Base-by-base conservation (phyloP, 441 rosid species). In the Pelargonium cotyledonis region DNA sequence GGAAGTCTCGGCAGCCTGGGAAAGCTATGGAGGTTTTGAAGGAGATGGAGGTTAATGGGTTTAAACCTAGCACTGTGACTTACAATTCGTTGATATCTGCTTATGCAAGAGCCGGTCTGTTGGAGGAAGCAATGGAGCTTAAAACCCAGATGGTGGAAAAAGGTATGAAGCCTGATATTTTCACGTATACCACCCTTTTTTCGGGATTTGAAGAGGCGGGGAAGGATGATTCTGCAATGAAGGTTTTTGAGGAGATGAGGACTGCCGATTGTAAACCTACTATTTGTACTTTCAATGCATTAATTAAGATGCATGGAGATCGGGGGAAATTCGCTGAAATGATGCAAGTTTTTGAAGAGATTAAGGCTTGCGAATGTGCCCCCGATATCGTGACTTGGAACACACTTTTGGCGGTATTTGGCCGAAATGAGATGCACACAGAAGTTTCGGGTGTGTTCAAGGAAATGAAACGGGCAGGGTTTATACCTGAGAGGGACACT, bases 401-500 rank as follows among this genome's bases (percentile, higher is more conserved):
- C 65, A 91, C 97, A 8, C 84, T 94, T 18, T 72, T 94, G 72
- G 86, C 97, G 10, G 97, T 94, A 31, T 91, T 94, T 65, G 98
- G 98, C 69, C 90, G 87, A 76, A 94, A 89, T 68, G 88, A 89
- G 55, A 85, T 91, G 97, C 92, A 88, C 74, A 79, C 89, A 0
- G 96, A 94, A 77, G 95, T 94, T 8, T 89, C 95, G 0, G 92
- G 91, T 67, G 95, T 94, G 61, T 91, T 94, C 77, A 88, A 81
- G 82, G 98, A 94, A 82, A 94, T 94, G 98, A 94, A 94, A 84
- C 87, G 97, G 82, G 96, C 93, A 1, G 97, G 98, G 31, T 89
- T 94, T 70, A 77, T 91, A 68, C 92, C 97, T 3, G 95, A 91
- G 77, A 88, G 96, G 74, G 97, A 86, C 72, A 94, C 98, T 64